phyloP scores from a whole-genome alignment of 371 early-diverging fungal species.

The Rhizomucor miehei region DNA sequence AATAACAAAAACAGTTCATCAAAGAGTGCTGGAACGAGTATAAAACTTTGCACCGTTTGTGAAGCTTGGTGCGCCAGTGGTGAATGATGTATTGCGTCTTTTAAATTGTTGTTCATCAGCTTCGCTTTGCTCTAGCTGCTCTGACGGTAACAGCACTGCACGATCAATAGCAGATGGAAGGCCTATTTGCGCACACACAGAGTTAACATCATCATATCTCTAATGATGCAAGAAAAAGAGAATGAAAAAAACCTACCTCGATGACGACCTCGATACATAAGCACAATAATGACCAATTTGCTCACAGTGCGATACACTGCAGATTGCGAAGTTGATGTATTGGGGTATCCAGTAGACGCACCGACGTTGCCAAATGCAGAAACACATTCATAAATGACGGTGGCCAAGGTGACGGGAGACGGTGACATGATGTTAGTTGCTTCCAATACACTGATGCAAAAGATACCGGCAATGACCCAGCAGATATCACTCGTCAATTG shows the following conservation, averaged over 20 bases:
- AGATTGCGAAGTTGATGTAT: slow-evolving; percentile 30
- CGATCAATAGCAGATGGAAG: slow-evolving; percentile 47
- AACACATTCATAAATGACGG: slow-evolving; percentile 49
- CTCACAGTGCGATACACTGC: slow-evolving; percentile 37
- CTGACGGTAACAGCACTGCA: slow-evolving; percentile 43
- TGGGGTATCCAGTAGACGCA: slow-evolving; percentile 38
- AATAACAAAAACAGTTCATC: background rate
- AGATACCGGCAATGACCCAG: slow-evolving; percentile 43
- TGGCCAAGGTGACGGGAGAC: slow-evolving; percentile 34
- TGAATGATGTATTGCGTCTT: slow-evolving; percentile 18
- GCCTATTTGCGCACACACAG: slow-evolving; percentile 14
- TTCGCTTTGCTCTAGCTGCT: slow-evolving; percentile 18
- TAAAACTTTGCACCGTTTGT: slow-evolving; percentile 10
- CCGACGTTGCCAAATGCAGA: slow-evolving; percentile 49
- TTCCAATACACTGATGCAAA: slow-evolving; percentile 33
- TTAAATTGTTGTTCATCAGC: slow-evolving; percentile 13
- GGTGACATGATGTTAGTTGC: slow-evolving; percentile 27
- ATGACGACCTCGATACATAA: slow-evolving; percentile 51
- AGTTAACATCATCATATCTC: background rate
- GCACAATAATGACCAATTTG: slow-evolving; percentile 35
- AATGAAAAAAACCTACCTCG: slow-evolving; percentile 29
- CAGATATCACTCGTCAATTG: slow-evolving; percentile 47
- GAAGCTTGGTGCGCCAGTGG: slow-evolving; percentile 1
- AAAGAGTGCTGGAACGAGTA: slow-evolving; percentile 18
- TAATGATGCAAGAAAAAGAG: background rate